Evolutionary conservation across 345 rosid genomes (phyloP).

Genomic region (Jatropha curcas): DNA sequence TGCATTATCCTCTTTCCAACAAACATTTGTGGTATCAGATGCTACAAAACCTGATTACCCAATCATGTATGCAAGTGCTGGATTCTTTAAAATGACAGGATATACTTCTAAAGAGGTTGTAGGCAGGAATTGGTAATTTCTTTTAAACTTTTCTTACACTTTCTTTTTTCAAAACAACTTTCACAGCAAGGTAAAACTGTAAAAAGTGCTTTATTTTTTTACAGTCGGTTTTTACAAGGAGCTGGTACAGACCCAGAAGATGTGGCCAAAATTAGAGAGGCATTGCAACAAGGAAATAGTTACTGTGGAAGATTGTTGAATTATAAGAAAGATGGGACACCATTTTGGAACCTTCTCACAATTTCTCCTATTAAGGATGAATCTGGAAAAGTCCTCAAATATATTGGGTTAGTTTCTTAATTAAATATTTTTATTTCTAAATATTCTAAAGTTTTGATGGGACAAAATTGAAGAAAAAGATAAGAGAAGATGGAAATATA

Average conservation of each 20-base stretch:
- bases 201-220: not conserved
- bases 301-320: conserved; percentile 91
- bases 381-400: conserved; percentile 76
- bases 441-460: not conserved
- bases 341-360: conserved; percentile 96
- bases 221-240: conserved; percentile 90
- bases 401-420: conserved; percentile 72
- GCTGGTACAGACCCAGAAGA: conserved; percentile 87
- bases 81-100: conserved; percentile 96
- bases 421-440: not conserved
- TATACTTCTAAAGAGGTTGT: conserved; percentile 88
- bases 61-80: conserved; percentile 94
- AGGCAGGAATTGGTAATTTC: conserved; percentile 84
- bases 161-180: conserved; percentile 16
- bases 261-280: conserved; percentile 73
- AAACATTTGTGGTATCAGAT: conserved; percentile 94
- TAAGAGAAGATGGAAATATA: no score
- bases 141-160: not conserved
- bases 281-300: conserved; percentile 54
- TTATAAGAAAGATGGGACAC: conserved; percentile 90
- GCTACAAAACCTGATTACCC: conserved; percentile 91
- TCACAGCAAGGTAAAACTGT: not conserved
- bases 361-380: conserved; percentile 93
- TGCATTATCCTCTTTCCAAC: conserved; percentile 85
- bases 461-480: no score